Conservation (phyloP, 1,139 yeast species). For the Ashbya aceris region DNA sequence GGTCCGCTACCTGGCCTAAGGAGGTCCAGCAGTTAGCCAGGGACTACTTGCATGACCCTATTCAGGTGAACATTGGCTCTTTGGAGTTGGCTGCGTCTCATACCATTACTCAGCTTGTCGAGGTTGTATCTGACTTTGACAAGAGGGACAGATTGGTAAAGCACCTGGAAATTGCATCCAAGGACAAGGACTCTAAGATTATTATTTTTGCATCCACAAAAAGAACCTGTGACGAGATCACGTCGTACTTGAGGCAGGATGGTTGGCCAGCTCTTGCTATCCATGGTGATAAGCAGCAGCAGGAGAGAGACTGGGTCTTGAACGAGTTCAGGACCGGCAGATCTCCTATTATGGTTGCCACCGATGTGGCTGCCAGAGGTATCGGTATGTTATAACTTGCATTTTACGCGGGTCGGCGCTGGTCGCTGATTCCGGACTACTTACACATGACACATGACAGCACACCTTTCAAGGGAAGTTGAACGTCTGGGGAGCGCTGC, state of each 20-base stretch:
- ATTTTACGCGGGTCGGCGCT: slow-evolving; percentile 10
- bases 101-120: slow-evolving; percentile 88
- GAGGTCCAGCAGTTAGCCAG: slow-evolving; percentile 88
- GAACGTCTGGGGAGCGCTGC: no score
- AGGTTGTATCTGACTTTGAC: slow-evolving; percentile 83
- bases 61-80: slow-evolving; percentile 95
- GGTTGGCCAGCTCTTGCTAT: slow-evolving; percentile 99
- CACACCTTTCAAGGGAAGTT: not conserved
- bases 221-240: slow-evolving; percentile 94
- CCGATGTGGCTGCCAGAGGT: slow-evolving; percentile 99
- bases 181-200: slow-evolving; percentile 66
- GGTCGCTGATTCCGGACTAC: not conserved
- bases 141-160: slow-evolving; percentile 85
- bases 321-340: slow-evolving; percentile 84
- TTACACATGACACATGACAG: not conserved
- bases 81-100: slow-evolving; percentile 94
- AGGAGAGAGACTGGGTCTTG: slow-evolving; percentile 98
- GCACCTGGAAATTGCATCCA: slow-evolving; percentile 77
- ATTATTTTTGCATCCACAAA: slow-evolving; percentile 90
- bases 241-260: slow-evolving; percentile 83
- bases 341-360: slow-evolving; percentile 96
- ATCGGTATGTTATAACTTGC: slow-evolving; percentile 70
- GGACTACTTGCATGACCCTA: slow-evolving; percentile 85
- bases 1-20: slow-evolving; percentile 99
- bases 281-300: slow-evolving; percentile 97